Evolutionary conservation across 352 stramenopile genomes (phyloP), one percentile per base, ranked within the genome.

Genomic region (Globisporangium alternatum): DNA sequence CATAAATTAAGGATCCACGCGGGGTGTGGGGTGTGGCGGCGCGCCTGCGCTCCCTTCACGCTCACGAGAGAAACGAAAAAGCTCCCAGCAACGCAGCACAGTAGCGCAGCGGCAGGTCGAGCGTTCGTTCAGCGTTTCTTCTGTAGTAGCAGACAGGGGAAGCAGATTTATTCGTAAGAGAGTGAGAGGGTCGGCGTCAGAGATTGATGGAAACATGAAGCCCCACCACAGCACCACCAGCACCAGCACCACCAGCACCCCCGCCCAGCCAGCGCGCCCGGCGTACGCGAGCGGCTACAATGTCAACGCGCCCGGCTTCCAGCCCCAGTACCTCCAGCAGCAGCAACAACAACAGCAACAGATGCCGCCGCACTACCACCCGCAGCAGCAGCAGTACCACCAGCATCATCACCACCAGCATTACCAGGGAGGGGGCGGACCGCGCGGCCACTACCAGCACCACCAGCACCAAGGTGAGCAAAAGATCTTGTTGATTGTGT

Each of bases 131-230:
- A 56, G 28, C 28, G 22, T 28, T 54, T 30, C 33, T 54, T 62
- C 33, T 52, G 8, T 52, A 21, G n/a, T 7, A 59, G 53, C 15
- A 48, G 3, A 5, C 30, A 30, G 30, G 13, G 28, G 28, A 8
- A 45, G 30, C 31, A 35, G 63, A 53, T 35, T 19, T 4, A 31
- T 31, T 43, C 15, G 17, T 13, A 15, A 22, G 22, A 53, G 35
- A 45, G 39, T 19, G 37, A 56, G 43, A 43, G 22, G 41, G 9
- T 5, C 30, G 37, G 55, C 37, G 39, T 58, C 44, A 5, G 13
- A 60, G 53, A 66, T 86, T 54, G 63, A 86, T 83, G 77, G 68
- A 76, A 80, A 41, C 66, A 63, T 72, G 78, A 88, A 85, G 70
- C 64, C 74, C 55, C 76, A 83, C 43, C 74, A 84, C 43, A 64